Evolutionary conservation across 148 eudicot species (phyloP), one percentile per base, ranked within the genome.

Genomic region (Arbutus unedo): DNA sequence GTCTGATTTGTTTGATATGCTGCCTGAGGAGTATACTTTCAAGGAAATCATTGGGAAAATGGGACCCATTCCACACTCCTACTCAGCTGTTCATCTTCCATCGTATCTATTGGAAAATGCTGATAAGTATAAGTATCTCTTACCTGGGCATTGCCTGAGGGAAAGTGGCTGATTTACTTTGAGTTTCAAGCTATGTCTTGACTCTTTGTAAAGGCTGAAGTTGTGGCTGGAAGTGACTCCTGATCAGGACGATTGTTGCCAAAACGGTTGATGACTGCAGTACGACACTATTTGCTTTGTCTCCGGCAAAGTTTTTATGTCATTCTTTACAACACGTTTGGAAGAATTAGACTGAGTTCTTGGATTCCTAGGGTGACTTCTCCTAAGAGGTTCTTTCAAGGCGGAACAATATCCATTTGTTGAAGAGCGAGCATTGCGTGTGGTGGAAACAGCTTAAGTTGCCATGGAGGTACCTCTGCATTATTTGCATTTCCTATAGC

Each of bases 31-130:
- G 78, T 87, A 89, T 64, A 85, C 91, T 11, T 89, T 89, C 74
- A 87, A 66, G 68, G 91, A 87, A 62, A 89, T 89, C 16, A 87
- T 89, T 1, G 89, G 88, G 68, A 89, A 87, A 56, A 85, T 89
- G 91, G 89, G 91, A 60, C 88, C 89, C 8, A 84, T 87, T 49
- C 91, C 89, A 31, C 89, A 77, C 76, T 89, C 91, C 25, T 89
- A 87, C 51, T 89, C 91, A 8, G 91, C 89, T 45, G 88, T 87
- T 67, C 91, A 89, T 87, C 89, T 89, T 79, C 91, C 91, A 0
- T 77, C 88, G 0, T 87, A 85, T 89, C 84, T 89, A 2, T 77
- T 89, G 82, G 84, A 87, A 82, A 89, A 89, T 31, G 88, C 91
- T 25, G 89, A 89, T 6, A 81, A 83, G 54, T 85, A 89, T 50